phyloP scores from a whole-genome alignment of 352 stramenopile genomes.

The Pythium utonaiense region DNA sequence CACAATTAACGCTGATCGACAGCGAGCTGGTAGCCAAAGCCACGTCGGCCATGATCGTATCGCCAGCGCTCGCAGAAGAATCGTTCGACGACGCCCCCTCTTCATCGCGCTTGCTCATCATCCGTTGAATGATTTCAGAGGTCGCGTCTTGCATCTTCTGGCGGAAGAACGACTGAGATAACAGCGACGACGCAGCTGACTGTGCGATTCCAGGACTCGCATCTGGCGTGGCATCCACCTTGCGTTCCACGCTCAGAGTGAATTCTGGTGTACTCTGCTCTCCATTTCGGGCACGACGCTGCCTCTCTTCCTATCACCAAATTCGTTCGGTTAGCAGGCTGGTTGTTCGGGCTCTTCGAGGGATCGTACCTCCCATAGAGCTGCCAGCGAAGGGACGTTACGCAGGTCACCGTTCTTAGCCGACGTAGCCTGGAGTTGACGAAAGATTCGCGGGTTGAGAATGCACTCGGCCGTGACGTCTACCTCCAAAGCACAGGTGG shows the following conservation, averaged over 20 bases:
- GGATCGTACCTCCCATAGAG: conserved; percentile 69
- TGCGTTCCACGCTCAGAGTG: conserved; percentile 53
- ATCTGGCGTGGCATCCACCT: conserved; percentile 17
- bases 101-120: conserved; percentile 26
- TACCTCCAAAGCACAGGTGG: conserved; percentile 61
- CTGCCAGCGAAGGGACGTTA: conserved; percentile 74
- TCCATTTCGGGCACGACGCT: conserved; percentile 45
- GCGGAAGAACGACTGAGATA: conserved; percentile 82
- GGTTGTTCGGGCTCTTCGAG: background rate
- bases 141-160: conserved; percentile 75
- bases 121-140: conserved; percentile 43
- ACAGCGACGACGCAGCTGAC: conserved; percentile 41
- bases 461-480: conserved; percentile 70
- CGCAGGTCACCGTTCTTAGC: conserved; percentile 37
- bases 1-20: background rate
- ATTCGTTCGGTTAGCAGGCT: background rate
- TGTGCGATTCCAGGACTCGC: conserved; percentile 9
- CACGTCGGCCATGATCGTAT: conserved; percentile 6
- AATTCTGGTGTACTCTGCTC: conserved; percentile 44
- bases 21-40: background rate
- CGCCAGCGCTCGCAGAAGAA: background rate
- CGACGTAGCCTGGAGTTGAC: conserved; percentile 38
- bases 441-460: conserved; percentile 56
- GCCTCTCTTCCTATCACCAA: conserved; percentile 57
- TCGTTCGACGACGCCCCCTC: background rate